These are phyloP conservation scores for Trifolium fragiferum DNA, from an alignment of 306 rosid genomes.

Conservation along the genomic window DNA sequence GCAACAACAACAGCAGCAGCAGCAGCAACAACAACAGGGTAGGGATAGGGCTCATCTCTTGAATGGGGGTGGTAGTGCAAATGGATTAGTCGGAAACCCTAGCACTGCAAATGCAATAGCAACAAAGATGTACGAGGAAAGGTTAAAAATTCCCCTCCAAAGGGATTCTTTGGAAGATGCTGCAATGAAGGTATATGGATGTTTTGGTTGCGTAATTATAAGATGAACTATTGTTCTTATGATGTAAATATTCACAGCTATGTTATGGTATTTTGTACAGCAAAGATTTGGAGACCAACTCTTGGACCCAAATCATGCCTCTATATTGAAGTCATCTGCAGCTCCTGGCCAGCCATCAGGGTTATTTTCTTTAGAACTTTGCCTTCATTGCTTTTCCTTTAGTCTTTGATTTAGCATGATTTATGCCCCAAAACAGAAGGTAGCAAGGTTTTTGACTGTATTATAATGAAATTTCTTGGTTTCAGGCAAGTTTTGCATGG, in stretches of 20 bases:
- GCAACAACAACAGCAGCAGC: conserved; percentile 57
- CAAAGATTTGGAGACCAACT: conserved; percentile 91
- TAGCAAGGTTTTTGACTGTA: background rate
- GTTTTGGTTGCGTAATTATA: conserved; percentile 36
- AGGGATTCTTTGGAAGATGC: conserved; percentile 95
- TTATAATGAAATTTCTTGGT: conserved; percentile 35
- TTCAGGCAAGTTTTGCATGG: conserved; percentile 95
- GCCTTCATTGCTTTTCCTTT: conserved; percentile 17
- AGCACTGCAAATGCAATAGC: conserved; percentile 94
- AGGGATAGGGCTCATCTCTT: conserved; percentile 91
- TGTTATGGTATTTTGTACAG: conserved; percentile 53
- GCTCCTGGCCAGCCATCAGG: conserved; percentile 94
- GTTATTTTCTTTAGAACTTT: conserved; percentile 49
- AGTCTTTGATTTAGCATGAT: conserved; percentile 11
- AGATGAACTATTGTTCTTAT: conserved; percentile 21
- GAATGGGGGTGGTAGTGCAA: conserved; percentile 76
- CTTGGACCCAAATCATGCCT: conserved; percentile 82
- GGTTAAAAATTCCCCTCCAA: conserved; percentile 85
- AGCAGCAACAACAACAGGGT: conserved; percentile 71
- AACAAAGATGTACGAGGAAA: conserved; percentile 92
- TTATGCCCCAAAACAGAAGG: conserved; percentile 15
- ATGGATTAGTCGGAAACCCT: conserved; percentile 87
- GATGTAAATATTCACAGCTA: conserved; percentile 34
- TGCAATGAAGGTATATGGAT: conserved; percentile 70
- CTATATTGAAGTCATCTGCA: conserved; percentile 86